Evolutionary conservation across 345 rosid species (phyloP).

Genomic region (Viola odorata): DNA sequence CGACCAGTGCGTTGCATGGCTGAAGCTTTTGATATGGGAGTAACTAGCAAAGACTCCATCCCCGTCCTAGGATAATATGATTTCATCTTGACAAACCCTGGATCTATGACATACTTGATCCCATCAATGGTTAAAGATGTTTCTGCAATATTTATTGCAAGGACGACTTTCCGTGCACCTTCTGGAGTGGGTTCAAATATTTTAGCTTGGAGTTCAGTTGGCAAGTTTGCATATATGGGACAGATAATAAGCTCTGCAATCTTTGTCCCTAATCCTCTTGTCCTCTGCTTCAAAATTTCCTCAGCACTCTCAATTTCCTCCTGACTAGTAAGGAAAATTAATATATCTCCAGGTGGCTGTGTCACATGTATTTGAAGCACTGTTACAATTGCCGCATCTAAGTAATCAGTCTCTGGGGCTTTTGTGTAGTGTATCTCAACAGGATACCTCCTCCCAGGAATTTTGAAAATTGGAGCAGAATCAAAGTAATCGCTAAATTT

Average conservation of each 20-base stretch:
- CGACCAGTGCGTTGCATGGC: constrained; percentile 96
- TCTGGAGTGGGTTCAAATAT: constrained; percentile 97
- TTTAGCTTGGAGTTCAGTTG: constrained; percentile 92
- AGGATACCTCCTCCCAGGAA: constrained; percentile 96
- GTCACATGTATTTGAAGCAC: constrained; percentile 83
- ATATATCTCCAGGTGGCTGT: constrained; percentile 79
- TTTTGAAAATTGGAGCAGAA: constrained; percentile 85
- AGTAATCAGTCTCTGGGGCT: constrained; percentile 97
- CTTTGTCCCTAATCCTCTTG: constrained; percentile 85
- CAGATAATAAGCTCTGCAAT: constrained; percentile 91
- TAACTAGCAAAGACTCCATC: constrained; percentile 87
- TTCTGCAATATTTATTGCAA: constrained; percentile 97
- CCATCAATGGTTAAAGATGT: constrained; percentile 94
- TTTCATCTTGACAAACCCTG: constrained; percentile 94
- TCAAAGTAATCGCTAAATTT: constrained; percentile 96
- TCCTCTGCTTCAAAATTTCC: constrained; percentile 83
- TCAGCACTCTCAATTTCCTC: constrained; percentile 97
- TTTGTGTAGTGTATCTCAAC: constrained; percentile 88
- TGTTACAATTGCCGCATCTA: constrained; percentile 93
- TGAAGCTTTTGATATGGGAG: constrained; percentile 95
- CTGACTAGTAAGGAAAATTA: constrained; percentile 88
- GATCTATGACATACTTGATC: constrained; percentile 88
- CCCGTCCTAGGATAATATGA: constrained; percentile 97
- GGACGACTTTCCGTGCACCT: constrained; percentile 92
- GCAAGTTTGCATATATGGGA: constrained; percentile 95